Evolutionary conservation across 116 monocot genomes (phyloP).

Genomic region (Zostera marina): DNA sequence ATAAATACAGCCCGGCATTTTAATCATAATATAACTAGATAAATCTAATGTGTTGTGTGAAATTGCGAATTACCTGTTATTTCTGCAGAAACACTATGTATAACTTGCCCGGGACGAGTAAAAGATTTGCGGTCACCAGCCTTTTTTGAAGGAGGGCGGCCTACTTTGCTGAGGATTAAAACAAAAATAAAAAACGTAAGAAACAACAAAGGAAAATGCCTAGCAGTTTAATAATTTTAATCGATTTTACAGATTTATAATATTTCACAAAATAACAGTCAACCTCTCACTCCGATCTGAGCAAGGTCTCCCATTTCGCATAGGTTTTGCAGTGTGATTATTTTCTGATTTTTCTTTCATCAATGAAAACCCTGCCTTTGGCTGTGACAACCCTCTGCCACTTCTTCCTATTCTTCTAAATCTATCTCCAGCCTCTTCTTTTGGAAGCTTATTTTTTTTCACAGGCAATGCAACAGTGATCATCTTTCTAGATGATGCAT

Average conservation of each 20-base stretch:
- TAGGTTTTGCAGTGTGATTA: slow-evolving; percentile 27
- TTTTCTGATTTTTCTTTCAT: slow-evolving; percentile 49
- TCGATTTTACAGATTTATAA: background rate
- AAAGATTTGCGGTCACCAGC: slow-evolving; percentile 50
- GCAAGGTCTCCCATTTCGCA: slow-evolving; percentile 46
- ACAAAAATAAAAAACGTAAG: background rate
- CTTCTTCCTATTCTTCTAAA: slow-evolving; percentile 60
- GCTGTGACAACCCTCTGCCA: slow-evolving; percentile 41
- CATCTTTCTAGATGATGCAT: slow-evolving; percentile 14
- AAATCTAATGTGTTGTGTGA: background rate
- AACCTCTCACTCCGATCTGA: slow-evolving; percentile 71
- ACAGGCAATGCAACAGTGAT: slow-evolving; percentile 24
- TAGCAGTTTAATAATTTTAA: background rate
- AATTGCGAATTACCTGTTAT: slow-evolving; percentile 32
- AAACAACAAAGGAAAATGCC: background rate
- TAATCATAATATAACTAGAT: background rate
- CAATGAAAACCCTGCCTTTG: slow-evolving; percentile 26
- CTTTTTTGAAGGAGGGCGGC: slow-evolving; percentile 74
- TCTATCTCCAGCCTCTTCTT: slow-evolving; percentile 63
- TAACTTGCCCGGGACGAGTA: slow-evolving; percentile 29
- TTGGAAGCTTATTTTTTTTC: slow-evolving; percentile 43
- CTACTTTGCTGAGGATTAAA: slow-evolving; percentile 36
- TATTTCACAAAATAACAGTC: background rate
- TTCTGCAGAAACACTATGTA: slow-evolving; percentile 23
- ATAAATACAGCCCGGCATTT: background rate